Evolutionary conservation across 805 yeast species (phyloP).

Genomic region (Ogataea glucozyma): DNA sequence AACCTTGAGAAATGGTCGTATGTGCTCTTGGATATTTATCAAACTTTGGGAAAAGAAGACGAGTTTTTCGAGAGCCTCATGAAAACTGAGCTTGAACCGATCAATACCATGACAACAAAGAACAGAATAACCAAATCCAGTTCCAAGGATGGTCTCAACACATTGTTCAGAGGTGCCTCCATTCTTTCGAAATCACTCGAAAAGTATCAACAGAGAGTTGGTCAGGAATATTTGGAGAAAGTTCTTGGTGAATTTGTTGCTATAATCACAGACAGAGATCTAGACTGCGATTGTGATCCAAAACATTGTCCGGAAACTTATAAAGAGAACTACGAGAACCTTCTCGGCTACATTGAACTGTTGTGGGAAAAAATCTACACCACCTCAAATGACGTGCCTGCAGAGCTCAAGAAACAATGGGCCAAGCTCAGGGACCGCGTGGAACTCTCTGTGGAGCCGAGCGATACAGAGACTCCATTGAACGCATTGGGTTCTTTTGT

Average conservation of each 20-base stretch:
- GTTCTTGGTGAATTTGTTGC: conserved; percentile 71
- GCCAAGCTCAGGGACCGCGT: conserved; percentile 62
- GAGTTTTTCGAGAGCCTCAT: conserved; percentile 74
- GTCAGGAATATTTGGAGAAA: conserved; percentile 73
- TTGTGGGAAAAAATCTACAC: conserved; percentile 67
- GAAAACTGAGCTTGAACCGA: conserved; percentile 59
- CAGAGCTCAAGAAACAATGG: conserved; percentile 62
- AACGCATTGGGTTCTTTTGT: conserved; percentile 83
- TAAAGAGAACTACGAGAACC: conserved; percentile 39
- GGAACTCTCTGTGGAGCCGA: conserved; percentile 60
- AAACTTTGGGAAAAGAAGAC: conserved; percentile 64
- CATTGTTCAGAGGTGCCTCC: conserved; percentile 83
- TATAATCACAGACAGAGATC: conserved; percentile 46
- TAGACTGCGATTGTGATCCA: conserved; percentile 84
- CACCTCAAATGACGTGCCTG: conserved; percentile 76
- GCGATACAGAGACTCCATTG: conserved; percentile 50
- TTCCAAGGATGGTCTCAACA: conserved; percentile 50
- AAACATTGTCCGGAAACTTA: conserved; percentile 39
- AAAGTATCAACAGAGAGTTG: conserved; percentile 69
- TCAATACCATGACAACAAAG: conserved; percentile 46
- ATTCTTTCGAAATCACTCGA: conserved; percentile 82
- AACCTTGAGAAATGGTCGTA: conserved; percentile 56
- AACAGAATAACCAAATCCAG: conserved; percentile 38
- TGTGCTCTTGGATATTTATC: conserved; percentile 72
- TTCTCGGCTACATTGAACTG: conserved; percentile 45